Base-by-base conservation (phyloP, 179 eudicot genomes). In the Patellifolia procumbens region DNA sequence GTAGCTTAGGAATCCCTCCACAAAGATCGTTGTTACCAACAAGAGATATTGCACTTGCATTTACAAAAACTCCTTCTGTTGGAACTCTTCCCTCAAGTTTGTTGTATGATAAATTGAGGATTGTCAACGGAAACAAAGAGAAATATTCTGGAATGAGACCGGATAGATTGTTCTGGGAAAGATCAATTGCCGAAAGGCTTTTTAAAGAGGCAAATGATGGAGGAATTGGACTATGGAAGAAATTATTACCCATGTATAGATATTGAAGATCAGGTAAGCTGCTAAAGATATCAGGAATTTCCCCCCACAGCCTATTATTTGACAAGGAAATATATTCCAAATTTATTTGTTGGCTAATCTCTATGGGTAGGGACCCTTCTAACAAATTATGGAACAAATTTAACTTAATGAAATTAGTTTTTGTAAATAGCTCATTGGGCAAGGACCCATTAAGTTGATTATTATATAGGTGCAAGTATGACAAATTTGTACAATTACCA, bases 381-480 rank as follows among this genome's bases (percentile, higher is more conserved):
- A 79, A 51, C 0, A 29, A 45, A 31, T 84, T 82, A 0, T 64
- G 9, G 0, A 35, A 19, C 2, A 86, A 31, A 28, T 17, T 10
- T 5, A 86, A 26, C 1, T 0, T 0, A 12, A 59, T 15, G 4
- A 78, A 70, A 7, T 46, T 69, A 11, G 79, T 39, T 0, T 78
- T 67, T 31, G 2, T 9, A 5, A 82, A 67, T 16, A 82, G 60
- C 19, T 74, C 45, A 20, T 22, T 17, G 3, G 82, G 81, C 17
- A 82, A 75, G 0, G 63, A 31, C 17, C 86, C 86, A 31, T 24
- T 43, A 24, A 83, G 69, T 12, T 58, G 28, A 45, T 77, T 83
- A 19, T n/a, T 2, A 7, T 58, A 29, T 22, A 79, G 64, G 42
- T 16, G 7, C 45, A 79, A 35, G 22, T 1, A 5, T 16, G 58